Percentiles rank a stretch among this genome's conserved stretches.
phyloP scores from a whole-genome alignment of 1,284 basidiomycete genomes.

The Microbotryum saponariae region DNA sequence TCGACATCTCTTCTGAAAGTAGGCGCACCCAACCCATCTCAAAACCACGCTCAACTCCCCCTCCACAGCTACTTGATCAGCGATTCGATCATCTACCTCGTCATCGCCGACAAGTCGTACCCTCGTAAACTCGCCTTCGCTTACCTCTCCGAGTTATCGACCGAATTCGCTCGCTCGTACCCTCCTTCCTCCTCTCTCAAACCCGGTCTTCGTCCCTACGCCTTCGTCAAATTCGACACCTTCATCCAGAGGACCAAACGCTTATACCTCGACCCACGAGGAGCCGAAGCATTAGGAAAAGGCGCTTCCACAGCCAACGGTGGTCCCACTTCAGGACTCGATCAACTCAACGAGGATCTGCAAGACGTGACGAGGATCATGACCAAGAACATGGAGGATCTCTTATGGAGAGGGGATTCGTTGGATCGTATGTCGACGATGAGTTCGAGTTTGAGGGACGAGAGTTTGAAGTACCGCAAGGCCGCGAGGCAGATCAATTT shows the following conservation, averaged over 20 bases:
- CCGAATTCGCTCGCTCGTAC: slow-evolving; percentile 62
- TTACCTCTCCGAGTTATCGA: slow-evolving; percentile 92
- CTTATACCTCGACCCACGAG: slow-evolving; percentile 86
- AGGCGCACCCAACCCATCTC: neutral
- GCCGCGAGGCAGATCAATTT: slow-evolving; percentile 91
- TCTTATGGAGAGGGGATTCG: slow-evolving; percentile 94
- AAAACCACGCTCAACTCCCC: neutral
- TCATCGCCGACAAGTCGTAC: slow-evolving; percentile 93
- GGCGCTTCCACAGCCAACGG: neutral
- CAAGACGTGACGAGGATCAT: slow-evolving; percentile 98
- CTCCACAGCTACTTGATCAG: slow-evolving; percentile 77
- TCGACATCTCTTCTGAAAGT: neutral
- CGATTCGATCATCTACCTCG: slow-evolving; percentile 88
- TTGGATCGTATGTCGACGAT: slow-evolving; percentile 96
- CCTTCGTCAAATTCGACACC: slow-evolving; percentile 94
- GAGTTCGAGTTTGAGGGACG: slow-evolving; percentile 91
- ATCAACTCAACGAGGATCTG: slow-evolving; percentile 87
- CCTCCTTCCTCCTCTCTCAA: slow-evolving; percentile 35
- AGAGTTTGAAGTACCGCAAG: slow-evolving; percentile 95
- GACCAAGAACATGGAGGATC: slow-evolving; percentile 99
- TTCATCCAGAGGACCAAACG: slow-evolving; percentile 98
- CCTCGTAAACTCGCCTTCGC: slow-evolving; percentile 96
- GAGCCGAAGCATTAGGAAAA: slow-evolving; percentile 53
- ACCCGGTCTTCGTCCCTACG: slow-evolving; percentile 60
- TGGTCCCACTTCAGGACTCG: slow-evolving; percentile 47